These are phyloP conservation scores for Eleusine indica DNA, from an alignment of 176 grass and related monocot genomes.

Conservation along the genomic window DNA sequence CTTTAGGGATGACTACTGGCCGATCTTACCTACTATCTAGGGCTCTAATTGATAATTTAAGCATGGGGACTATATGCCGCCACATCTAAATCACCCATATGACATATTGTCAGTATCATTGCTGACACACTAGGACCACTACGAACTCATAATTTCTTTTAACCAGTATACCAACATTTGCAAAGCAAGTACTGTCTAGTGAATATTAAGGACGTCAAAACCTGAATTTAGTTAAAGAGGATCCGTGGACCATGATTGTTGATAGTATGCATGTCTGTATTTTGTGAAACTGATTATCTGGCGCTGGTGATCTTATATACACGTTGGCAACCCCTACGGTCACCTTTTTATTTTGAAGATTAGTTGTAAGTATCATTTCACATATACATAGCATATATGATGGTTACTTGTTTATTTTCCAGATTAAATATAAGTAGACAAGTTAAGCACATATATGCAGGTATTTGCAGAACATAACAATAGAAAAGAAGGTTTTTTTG, in stretches of 20 bases:
- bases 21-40: background rate
- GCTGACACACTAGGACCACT: slow-evolving; percentile 1
- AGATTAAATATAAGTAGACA: too few relatives aligned
- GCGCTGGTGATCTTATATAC: background rate
- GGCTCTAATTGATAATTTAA: background rate
- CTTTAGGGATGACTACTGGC: slow-evolving; percentile 26
- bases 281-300: background rate
- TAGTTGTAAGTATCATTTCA: background rate
- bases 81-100: background rate
- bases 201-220: slow-evolving; percentile 8
- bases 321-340: background rate
- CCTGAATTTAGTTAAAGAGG: background rate
- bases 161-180: background rate
- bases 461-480: too few relatives aligned
- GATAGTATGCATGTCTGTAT: background rate
- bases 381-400: too few relatives aligned
- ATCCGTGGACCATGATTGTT: background rate
- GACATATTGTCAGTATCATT: background rate
- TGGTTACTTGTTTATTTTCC: too few relatives aligned
- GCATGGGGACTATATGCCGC: background rate
- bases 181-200: background rate
- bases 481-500: too few relatives aligned
- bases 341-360: background rate
- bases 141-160: background rate
- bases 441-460: too few relatives aligned